Percentiles rank a stretch among this genome's conserved stretches.
phyloP scores from a whole-genome alignment of 805 yeast species.

The Spathaspora gorwiae region DNA sequence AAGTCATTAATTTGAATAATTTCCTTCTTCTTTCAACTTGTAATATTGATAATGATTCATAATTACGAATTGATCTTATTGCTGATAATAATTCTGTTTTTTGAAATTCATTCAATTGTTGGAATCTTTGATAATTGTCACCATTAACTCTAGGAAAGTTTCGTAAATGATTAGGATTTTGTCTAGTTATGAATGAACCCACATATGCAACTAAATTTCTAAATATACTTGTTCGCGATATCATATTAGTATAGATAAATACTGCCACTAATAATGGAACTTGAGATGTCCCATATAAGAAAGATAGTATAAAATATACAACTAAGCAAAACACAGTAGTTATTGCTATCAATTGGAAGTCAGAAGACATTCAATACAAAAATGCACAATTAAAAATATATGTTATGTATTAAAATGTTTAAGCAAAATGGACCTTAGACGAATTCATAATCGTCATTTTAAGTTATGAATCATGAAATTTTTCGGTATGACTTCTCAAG shows the following conservation, averaged over 20 bases:
- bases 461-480: no score
- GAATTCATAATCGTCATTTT: no score
- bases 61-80: constrained; percentile 43
- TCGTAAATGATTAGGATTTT: background rate
- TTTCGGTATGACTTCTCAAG: no score
- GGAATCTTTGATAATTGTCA: constrained; percentile 8
- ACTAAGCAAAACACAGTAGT: constrained; percentile 13
- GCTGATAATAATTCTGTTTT: constrained; percentile 37
- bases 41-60: constrained; percentile 32
- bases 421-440: no score
- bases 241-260: constrained; percentile 30
- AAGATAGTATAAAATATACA: constrained; percentile 16
- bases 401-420: no score
- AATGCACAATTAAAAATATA: no score
- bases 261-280: constrained; percentile 25
- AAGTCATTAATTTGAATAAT: constrained; percentile 43
- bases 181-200: background rate
- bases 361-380: constrained; percentile 5
- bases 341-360: constrained; percentile 14
- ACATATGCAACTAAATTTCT: constrained; percentile 9
- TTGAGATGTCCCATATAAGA: constrained; percentile 16
- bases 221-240: constrained; percentile 22
- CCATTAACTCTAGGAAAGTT: background rate
- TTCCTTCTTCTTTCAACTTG: constrained; percentile 45
- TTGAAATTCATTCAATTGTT: constrained; percentile 15